Conservation (phyloP, 2,329 filamentous ascomycete species). For the Cladorrhinum sp. region DNA sequence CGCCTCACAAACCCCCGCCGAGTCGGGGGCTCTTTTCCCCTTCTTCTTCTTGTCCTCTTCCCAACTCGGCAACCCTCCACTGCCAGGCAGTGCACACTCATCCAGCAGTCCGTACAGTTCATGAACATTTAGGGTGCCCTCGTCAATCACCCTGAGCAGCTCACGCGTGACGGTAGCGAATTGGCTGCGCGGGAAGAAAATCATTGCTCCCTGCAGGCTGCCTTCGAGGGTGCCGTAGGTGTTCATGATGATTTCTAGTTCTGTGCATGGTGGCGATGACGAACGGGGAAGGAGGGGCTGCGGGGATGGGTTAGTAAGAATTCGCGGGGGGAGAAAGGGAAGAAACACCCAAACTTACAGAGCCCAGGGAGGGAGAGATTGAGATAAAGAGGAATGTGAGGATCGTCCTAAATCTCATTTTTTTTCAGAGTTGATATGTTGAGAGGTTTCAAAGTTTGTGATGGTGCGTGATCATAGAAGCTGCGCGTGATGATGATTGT, state of each 20-base stretch:
- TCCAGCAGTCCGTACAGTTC: background rate
- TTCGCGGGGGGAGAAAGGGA: background rate
- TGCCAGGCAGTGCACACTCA: background rate
- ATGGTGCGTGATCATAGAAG: no score
- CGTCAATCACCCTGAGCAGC: slow-evolving; percentile 6
- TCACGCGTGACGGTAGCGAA: background rate
- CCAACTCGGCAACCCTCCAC: background rate
- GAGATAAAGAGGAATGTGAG: background rate
- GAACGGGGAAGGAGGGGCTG: background rate
- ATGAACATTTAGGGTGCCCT: background rate
- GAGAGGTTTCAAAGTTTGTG: no score
- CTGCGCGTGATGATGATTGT: background rate
- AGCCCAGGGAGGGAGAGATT: background rate
- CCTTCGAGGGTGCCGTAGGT: slow-evolving; percentile 9
- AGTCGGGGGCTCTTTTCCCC: background rate
- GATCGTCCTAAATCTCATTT: background rate
- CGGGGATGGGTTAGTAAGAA: background rate
- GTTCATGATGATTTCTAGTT: slow-evolving; percentile 7
- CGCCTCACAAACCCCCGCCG: background rate
- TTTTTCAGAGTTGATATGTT: no score
- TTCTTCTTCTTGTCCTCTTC: background rate
- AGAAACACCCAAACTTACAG: background rate
- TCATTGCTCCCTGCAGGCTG: slow-evolving; percentile 7
- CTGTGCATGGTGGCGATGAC: slow-evolving; percentile 4
- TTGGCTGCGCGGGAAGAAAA: slow-evolving; percentile 5